Percentiles rank a stretch among this genome's conserved stretches.
phyloP scores from a whole-genome alignment of 78 protist species.

The Trichosphaerium sp. region DNA sequence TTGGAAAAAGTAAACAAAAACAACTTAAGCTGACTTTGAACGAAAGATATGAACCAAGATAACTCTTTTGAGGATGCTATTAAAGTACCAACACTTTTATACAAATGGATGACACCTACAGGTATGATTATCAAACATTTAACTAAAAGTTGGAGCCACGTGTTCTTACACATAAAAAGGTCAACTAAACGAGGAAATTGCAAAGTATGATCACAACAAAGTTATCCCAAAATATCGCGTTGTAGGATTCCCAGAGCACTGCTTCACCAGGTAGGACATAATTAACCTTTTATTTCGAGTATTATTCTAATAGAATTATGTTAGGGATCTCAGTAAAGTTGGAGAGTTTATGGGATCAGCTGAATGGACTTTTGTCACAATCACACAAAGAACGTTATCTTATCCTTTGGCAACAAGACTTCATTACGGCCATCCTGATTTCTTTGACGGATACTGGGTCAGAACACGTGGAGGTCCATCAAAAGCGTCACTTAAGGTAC shows the following conservation, averaged over 20 bases:
- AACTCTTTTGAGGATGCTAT: not conserved
- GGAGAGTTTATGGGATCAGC: slow-evolving; percentile 12
- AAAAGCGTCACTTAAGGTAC: slow-evolving; percentile 6
- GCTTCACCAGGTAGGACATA: slow-evolving; percentile 9
- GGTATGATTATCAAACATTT: too few relatives aligned
- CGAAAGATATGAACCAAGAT: slow-evolving; percentile 22
- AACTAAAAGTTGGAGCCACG: too few relatives aligned
- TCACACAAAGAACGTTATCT: slow-evolving; percentile 5
- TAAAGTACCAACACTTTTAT: not conserved
- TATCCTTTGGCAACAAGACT: not conserved
- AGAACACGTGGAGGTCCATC: slow-evolving; percentile 1
- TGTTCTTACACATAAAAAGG: too few relatives aligned
- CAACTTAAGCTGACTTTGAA: too few relatives aligned
- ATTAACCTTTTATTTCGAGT: too few relatives aligned
- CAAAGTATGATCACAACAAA: not conserved
- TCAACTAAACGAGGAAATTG: not conserved
- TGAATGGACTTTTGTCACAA: slow-evolving; percentile 17
- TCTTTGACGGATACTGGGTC: slow-evolving; percentile 20
- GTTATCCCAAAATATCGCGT: not conserved
- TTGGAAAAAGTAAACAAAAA: too few relatives aligned
- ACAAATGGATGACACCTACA: not conserved
- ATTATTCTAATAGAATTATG: too few relatives aligned
- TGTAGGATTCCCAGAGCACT: slow-evolving; percentile 4
- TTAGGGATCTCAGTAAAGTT: not conserved
- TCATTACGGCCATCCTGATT: slow-evolving; percentile 24